Percentiles rank a stretch among this genome's conserved stretches.
Evolutionary conservation across 495 filamentous ascomycete species (phyloP).

Genomic region (Parachaetomium inaequale): DNA sequence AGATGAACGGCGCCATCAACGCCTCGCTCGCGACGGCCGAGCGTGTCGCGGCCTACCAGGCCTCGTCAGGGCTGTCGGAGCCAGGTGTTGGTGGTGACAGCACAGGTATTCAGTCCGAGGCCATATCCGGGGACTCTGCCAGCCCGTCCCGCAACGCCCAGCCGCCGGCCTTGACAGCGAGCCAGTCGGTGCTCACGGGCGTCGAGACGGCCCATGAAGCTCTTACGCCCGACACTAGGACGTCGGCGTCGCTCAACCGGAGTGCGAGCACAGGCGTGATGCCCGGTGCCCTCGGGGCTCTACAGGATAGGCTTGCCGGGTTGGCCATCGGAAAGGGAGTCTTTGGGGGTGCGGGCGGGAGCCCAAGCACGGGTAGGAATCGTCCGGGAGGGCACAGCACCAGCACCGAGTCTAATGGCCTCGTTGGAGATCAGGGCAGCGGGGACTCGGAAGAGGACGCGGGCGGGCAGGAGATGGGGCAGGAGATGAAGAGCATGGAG

Average conservation of each 20-base stretch:
- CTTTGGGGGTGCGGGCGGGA: constrained; percentile 22
- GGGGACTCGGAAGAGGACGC: constrained; percentile 13
- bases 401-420: background rate
- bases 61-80: constrained; percentile 24
- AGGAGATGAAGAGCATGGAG: constrained; percentile 37
- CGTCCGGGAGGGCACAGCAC: constrained; percentile 5
- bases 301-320: constrained; percentile 48
- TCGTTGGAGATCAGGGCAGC: background rate
- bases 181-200: constrained; percentile 42
- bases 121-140: constrained; percentile 16
- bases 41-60: constrained; percentile 27
- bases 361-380: constrained; percentile 15
- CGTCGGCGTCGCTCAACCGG: constrained; percentile 34
- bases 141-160: constrained; percentile 32
- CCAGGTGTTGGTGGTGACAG: constrained; percentile 14
- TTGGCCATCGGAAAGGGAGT: constrained; percentile 41
- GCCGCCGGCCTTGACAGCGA: constrained; percentile 34
- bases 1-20: constrained; percentile 79
- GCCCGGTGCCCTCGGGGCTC: constrained; percentile 36
- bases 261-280: constrained; percentile 43
- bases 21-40: constrained; percentile 37
- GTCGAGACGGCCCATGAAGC: constrained; percentile 41
- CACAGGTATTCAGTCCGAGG: constrained; percentile 23
- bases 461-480: constrained; percentile 17
- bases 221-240: constrained; percentile 35